These are phyloP conservation scores for Trichoderma oligosporum DNA, from an alignment of 2,329 filamentous ascomycete species.

Conservation along the genomic window DNA sequence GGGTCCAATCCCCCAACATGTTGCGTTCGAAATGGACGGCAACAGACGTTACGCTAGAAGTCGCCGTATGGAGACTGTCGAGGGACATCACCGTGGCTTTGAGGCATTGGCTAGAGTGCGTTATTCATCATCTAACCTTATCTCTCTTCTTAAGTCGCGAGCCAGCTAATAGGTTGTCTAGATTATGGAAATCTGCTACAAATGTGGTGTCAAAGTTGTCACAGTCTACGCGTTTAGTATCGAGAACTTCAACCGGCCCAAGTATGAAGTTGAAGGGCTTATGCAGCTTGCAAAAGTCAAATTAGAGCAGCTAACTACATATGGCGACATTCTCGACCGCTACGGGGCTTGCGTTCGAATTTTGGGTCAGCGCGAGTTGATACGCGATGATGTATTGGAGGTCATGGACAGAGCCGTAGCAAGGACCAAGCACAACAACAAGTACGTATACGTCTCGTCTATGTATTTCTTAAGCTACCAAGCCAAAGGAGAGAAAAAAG, in stretches of 20 bases:
- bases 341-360: constrained; percentile 87
- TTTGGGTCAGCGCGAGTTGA: constrained; percentile 76
- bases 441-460: constrained; percentile 46
- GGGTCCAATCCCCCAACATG: constrained; percentile 87
- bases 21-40: constrained; percentile 99
- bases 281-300: constrained; percentile 99
- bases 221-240: constrained; percentile 99
- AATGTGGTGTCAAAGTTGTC: constrained; percentile 91
- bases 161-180: constrained; percentile 32
- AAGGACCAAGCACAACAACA: constrained; percentile 81
- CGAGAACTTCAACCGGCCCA: constrained; percentile 96
- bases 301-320: constrained; percentile 83
- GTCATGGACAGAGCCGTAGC: constrained; percentile 83
- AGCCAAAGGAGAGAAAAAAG: background rate
- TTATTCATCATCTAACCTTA: constrained; percentile 18
- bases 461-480: background rate
- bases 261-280: constrained; percentile 91
- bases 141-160: background rate
- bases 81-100: constrained; percentile 93
- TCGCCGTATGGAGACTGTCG: constrained; percentile 91
- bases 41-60: constrained; percentile 88
- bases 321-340: constrained; percentile 86
- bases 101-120: constrained; percentile 84
- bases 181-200: constrained; percentile 98
- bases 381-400: constrained; percentile 82